Base-by-base conservation (phyloP, 805 yeast genomes). In the Candida odintsovae region DNA sequence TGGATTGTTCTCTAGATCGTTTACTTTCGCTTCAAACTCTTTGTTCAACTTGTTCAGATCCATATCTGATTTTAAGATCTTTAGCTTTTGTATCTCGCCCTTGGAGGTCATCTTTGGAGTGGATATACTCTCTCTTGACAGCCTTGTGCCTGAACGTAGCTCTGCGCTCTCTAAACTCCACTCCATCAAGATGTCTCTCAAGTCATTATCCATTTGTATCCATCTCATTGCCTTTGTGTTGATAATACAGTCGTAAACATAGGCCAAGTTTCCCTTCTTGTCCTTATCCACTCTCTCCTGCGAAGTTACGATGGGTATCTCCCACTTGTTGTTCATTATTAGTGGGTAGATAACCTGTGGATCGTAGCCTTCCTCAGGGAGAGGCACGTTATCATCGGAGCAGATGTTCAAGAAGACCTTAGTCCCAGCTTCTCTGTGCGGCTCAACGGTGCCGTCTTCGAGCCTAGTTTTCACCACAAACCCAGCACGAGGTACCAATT, bases 151-250 rank as follows among this genome's bases (percentile, higher is more conserved):
- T 15, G 66, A 68, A 22, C 74, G 57, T 48, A 82, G 66, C 60
- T 88, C 96, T 3, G 86, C 79, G 11, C 90, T 76, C 58, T 88
- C 95, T 37, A 89, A 62, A 56, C 95, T 83, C 85, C 96, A 88
- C 59, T 88, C 96, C 7, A 85, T 76, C 42, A 87, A 61, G 13
- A 89, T 82, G 41, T 79, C 72, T 49, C 80, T 71, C 46, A 89
- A 70, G 43, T 85, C 85, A 1, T 66, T 53, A 51, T 82, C 83
- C 37, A 73, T 55, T 38, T 76, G 70, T 28, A 82, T 73, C 83
- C 90, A 82, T 38, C 69, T 66, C 67, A 82, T 73, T 42, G 90
- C 79, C 31, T 66, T 66, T 9, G 78, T 72, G 59, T 87, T 81
- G 48, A 89, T 76, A 41, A 90, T 81, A 63, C 97, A 90, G 62